phyloP scores from a whole-genome alignment of 108 stramenopile genomes.

The Mayamaea pseudoterrestris region DNA sequence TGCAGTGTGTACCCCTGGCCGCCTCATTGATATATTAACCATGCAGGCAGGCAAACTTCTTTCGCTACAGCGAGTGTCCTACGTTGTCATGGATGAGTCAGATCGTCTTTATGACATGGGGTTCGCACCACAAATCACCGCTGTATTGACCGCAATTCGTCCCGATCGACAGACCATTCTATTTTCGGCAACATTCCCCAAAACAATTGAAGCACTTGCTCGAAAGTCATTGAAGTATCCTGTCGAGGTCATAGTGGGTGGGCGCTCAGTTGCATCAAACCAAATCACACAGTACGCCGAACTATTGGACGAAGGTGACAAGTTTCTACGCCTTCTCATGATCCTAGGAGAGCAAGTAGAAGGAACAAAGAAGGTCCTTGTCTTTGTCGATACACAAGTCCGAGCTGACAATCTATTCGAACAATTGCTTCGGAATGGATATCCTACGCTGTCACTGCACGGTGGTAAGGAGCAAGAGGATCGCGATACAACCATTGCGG shows the following conservation, averaged over 20 bases:
- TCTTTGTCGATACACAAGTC: slow-evolving; percentile 96
- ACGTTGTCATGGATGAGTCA: slow-evolving; percentile 96
- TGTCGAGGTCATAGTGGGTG: slow-evolving; percentile 94
- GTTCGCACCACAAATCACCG: slow-evolving; percentile 95
- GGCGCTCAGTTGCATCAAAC: slow-evolving; percentile 88
- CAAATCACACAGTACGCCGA: slow-evolving; percentile 88
- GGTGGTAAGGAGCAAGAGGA: slow-evolving; percentile 99
- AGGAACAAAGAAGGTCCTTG: slow-evolving; percentile 87
- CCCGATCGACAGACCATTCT: slow-evolving; percentile 93
- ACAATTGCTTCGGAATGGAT: slow-evolving; percentile 87
- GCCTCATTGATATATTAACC: slow-evolving; percentile 97
- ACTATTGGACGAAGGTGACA: slow-evolving; percentile 90
- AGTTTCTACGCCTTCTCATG: slow-evolving; percentile 94
- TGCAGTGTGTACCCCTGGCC: slow-evolving; percentile 95
- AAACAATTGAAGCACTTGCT: slow-evolving; percentile 85
- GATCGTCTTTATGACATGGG: slow-evolving; percentile 99
- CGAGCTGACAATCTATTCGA: slow-evolving; percentile 90
- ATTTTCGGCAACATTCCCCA: slow-evolving; percentile 99
- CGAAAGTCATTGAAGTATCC: slow-evolving; percentile 80
- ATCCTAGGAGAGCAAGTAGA: slow-evolving; percentile 91
- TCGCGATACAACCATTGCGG: slow-evolving; percentile 94
- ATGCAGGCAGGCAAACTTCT: slow-evolving; percentile 96
- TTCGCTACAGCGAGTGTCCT: slow-evolving; percentile 82
- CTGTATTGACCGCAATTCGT: slow-evolving; percentile 83
- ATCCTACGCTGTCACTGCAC: slow-evolving; percentile 89